A percentile compares a stretch with the other conserved stretches of the same genome.
These are phyloP conservation scores for Diaporthe citri DNA, from an alignment of 2,329 filamentous ascomycete species.

Conservation along the genomic window DNA sequence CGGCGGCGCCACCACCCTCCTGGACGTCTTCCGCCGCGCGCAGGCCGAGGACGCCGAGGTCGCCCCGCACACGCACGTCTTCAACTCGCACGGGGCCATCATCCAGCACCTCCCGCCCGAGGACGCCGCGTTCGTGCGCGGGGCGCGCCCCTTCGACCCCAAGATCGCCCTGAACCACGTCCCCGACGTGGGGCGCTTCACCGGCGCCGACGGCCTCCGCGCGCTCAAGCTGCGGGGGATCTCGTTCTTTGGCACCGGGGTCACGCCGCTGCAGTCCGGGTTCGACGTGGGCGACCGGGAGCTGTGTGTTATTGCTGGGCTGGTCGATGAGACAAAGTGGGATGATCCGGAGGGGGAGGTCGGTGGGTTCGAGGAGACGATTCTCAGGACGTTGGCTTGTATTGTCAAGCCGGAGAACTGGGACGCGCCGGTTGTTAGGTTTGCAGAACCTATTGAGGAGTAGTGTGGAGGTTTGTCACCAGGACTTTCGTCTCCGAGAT, in stretches of 20 bases:
- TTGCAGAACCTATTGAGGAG: background rate
- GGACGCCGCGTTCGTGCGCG: background rate
- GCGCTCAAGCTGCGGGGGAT: background rate
- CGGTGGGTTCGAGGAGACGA: constrained; percentile 6
- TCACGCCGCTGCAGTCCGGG: constrained; percentile 4
- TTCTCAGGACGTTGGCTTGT: background rate
- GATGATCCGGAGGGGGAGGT: constrained; percentile 8
- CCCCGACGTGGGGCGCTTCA: constrained; percentile 19
- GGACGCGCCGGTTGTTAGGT: background rate
- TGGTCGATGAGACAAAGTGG: background rate
- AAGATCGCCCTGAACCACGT: constrained; percentile 14
- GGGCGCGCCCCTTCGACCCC: background rate
- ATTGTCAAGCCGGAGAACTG: constrained; percentile 24
- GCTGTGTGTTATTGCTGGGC: background rate
- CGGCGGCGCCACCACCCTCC: background rate
- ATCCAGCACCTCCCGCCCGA: background rate
- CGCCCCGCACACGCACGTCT: constrained; percentile 10
- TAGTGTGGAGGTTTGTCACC: background rate
- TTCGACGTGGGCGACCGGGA: background rate
- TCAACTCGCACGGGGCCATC: background rate
- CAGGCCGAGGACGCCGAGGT: background rate
- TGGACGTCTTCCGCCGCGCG: background rate
- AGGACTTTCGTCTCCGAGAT: background rate
- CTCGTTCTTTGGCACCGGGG: constrained; percentile 2
- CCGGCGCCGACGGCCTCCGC: constrained; percentile 3